Percentiles rank a stretch among this genome's conserved stretches.
Conservation (phyloP, 805 yeast genomes). For the Saturnispora bothae region DNA sequence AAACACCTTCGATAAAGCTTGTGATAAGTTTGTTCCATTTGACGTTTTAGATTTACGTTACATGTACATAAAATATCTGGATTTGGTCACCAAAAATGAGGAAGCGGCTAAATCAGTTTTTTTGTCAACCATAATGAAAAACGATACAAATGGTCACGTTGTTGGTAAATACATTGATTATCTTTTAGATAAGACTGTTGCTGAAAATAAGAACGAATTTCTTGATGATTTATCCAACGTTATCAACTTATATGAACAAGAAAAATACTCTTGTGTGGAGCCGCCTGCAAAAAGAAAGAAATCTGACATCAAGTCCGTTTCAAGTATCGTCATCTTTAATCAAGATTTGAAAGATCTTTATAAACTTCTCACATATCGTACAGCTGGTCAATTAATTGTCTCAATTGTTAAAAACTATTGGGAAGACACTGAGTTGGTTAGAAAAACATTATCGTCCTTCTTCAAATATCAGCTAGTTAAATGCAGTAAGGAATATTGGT, state of each 20-base stretch:
- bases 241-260: slow-evolving; percentile 13
- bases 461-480: slow-evolving; percentile 26
- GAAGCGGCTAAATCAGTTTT: slow-evolving; percentile 17
- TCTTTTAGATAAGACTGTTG: slow-evolving; percentile 3
- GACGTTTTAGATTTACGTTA: slow-evolving; percentile 20
- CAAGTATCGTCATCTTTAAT: slow-evolving; percentile 4
- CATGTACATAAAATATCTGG: slow-evolving; percentile 22
- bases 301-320: not conserved
- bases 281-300: slow-evolving; percentile 4
- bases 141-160: slow-evolving; percentile 8
- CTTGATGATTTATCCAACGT: slow-evolving; percentile 11
- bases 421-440: slow-evolving; percentile 19
- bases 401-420: slow-evolving; percentile 21
- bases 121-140: slow-evolving; percentile 11
- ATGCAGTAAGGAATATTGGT: slow-evolving; percentile 45
- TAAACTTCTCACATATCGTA: slow-evolving; percentile 15
- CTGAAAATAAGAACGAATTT: slow-evolving; percentile 7
- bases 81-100: slow-evolving; percentile 14
- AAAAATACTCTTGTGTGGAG: slow-evolving; percentile 6
- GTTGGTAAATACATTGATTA: slow-evolving; percentile 10
- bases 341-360: slow-evolving; percentile 14
- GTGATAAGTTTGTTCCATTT: slow-evolving; percentile 27
- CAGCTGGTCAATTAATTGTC: slow-evolving; percentile 21
- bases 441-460: slow-evolving; percentile 20
- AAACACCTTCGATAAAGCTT: slow-evolving; percentile 41